These are phyloP conservation scores for Chlamydomonas incerta DNA, from an alignment of 139 green algal genomes.

Conservation along the genomic window DNA sequence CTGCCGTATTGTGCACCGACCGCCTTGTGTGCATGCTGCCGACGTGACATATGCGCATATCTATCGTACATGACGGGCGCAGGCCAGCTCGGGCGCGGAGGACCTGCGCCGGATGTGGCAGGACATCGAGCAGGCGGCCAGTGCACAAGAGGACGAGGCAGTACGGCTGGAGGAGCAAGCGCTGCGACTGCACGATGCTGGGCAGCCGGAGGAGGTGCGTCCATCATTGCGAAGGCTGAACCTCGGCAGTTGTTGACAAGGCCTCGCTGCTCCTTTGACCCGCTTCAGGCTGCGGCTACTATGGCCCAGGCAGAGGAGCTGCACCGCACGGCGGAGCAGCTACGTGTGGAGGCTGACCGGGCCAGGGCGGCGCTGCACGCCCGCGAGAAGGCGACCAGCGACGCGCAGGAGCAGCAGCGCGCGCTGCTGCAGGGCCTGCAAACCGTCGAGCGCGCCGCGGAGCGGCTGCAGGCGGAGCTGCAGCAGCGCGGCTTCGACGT, in stretches of 20 bases:
- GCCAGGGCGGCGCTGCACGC: background rate
- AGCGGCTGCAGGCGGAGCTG: constrained; percentile 7
- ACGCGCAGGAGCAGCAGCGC: constrained; percentile 7
- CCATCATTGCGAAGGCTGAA: too few species aligned
- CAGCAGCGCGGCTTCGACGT: background rate
- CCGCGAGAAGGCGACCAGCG: background rate
- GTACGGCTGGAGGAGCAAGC: constrained; percentile 39
- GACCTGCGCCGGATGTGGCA: constrained; percentile 1
- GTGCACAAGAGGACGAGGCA: constrained; percentile 8
- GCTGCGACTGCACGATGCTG: constrained; percentile 8
- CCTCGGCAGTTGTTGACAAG: too few species aligned
- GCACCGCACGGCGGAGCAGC: constrained; percentile 14
- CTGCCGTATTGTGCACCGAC: too few species aligned
- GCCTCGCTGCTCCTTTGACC: too few species aligned
- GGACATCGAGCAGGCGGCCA: constrained; percentile 1
- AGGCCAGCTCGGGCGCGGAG: background rate
- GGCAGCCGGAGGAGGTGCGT: constrained; percentile 9
- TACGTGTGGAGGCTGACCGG: constrained; percentile 12
- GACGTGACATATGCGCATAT: too few species aligned
- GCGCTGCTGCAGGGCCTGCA: constrained; percentile 26
- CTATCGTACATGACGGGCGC: background rate
- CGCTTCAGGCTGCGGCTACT: background rate
- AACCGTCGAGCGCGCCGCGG: constrained; percentile 15
- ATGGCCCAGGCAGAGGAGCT: constrained; percentile 26
- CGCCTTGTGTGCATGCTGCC: too few species aligned